Percentiles rank a stretch among this genome's conserved stretches.
Evolutionary conservation across 2,329 filamentous ascomycete species (phyloP).

Genomic region (Leptodontidium sp.): DNA sequence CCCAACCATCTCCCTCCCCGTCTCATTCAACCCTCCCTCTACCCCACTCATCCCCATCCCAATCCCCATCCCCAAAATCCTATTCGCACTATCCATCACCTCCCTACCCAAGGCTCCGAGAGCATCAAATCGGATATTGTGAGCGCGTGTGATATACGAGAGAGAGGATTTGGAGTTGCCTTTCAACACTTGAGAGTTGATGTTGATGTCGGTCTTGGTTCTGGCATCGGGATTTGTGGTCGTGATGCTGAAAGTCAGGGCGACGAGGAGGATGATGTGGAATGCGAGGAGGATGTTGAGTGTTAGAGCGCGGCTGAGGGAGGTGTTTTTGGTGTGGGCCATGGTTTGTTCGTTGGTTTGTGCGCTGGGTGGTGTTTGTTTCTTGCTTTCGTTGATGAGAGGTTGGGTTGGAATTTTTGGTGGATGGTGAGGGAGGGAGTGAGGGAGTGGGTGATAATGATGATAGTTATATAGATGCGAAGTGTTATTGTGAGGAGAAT

Average conservation of each 20-base stretch:
- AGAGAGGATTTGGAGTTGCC: neutral
- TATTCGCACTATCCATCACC: neutral
- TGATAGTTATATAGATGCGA: neutral
- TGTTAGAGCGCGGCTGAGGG: slow-evolving; percentile 4
- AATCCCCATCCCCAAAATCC: neutral
- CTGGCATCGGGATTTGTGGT: neutral
- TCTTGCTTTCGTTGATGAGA: neutral
- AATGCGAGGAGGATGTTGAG: neutral
- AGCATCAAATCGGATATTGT: neutral
- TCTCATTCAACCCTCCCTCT: neutral
- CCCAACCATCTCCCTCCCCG: neutral
- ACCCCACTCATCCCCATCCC: neutral
- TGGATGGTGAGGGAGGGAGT: neutral
- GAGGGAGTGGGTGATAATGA: neutral
- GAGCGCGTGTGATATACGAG: neutral
- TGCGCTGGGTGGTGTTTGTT: neutral
- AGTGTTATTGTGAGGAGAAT: neutral
- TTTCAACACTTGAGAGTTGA: neutral
- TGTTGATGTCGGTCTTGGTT: neutral
- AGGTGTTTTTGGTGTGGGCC: neutral
- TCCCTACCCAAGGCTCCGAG: neutral
- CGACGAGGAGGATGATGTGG: slow-evolving; percentile 6
- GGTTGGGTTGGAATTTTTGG: neutral
- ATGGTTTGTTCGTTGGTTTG: neutral
- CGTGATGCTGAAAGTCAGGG: neutral